Percentiles rank a stretch among this genome's conserved stretches.
These are phyloP conservation scores for Lasiodiplodia gonubiensis DNA, from an alignment of 2,329 filamentous ascomycete genomes.

Conservation along the genomic window DNA sequence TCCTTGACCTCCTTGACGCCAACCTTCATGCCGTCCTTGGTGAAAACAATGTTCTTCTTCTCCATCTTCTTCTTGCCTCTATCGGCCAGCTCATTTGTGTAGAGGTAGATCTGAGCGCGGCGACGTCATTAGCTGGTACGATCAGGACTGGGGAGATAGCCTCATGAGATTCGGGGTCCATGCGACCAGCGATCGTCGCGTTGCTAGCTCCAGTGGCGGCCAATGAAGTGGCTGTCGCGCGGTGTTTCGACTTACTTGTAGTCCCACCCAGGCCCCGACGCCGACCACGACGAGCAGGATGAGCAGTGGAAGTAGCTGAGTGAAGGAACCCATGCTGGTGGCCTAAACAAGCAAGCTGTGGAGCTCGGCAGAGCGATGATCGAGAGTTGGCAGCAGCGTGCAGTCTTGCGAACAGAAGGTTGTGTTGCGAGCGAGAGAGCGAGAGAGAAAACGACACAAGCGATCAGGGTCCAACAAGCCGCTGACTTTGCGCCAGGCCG, in stretches of 20 bases:
- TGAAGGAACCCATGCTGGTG: conserved; percentile 44
- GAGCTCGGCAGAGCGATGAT: neutral
- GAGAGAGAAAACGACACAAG: neutral
- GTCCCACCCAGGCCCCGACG: conserved; percentile 68
- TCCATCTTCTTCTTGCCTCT: conserved; percentile 73
- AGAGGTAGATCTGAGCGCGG: conserved; percentile 64
- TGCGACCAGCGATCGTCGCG: conserved; percentile 20
- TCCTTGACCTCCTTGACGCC: conserved; percentile 71
- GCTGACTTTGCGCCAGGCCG: neutral
- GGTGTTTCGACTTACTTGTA: conserved; percentile 56
- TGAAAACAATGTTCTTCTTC: conserved; percentile 76
- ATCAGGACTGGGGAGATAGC: conserved; percentile 5
- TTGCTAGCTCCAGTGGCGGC: conserved; percentile 2
- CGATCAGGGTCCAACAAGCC: conserved; percentile 9
- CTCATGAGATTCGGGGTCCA: conserved; percentile 12
- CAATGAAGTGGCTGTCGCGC: neutral
- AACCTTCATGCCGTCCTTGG: conserved; percentile 75
- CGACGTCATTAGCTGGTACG: conserved; percentile 14
- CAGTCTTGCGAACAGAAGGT: neutral
- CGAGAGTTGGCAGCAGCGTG: neutral
- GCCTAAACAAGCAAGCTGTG: conserved; percentile 45
- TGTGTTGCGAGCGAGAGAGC: neutral
- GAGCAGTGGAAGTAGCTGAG: conserved; percentile 68
- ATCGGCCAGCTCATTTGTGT: conserved; percentile 68
- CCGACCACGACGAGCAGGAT: conserved; percentile 66